Evolutionary conservation across 192 early-diverging fungal species (phyloP), one percentile per base, ranked within the genome.

Genomic region (Funneliformis geosporum): DNA sequence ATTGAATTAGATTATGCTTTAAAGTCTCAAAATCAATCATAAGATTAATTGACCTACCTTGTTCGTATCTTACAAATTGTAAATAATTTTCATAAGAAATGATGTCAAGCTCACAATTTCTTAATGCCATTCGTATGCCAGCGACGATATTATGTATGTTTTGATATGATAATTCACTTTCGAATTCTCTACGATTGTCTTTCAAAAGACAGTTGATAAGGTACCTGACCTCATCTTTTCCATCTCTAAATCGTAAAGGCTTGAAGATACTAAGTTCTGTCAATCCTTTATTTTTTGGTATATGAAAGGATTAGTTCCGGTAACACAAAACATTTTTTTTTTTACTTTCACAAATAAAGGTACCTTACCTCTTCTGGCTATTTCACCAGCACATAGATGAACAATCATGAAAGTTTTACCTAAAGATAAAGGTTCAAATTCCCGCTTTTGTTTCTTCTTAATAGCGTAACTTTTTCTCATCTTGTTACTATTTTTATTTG

Each of bases 151-250:
- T 79, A 70, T 70, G 43, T 59, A 79, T 60, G 43, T 60, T 27
- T 79, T 68, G 66, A 70, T 8, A 18, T 25, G n/a, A 60, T 8
- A 79, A 38, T 27, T 79, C 77, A 40, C 55, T 55, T 12, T 70
- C 77, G n/a, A 60, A 69, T 23, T 79, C 38, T 7, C 8, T 42
- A 43, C 28, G 23, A 61, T 79, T 60, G 60, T 70, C 77, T 44
- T 27, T 14, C n/a, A 79, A 50, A 25, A 79, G 5, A 70, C 47
- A 70, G 43, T 70, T 79, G 6, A 79, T 71, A 33, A 79, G 50
- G 44, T 71, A 65, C 7, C 38, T 11, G 16, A 61, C 50, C 28
- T 79, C 67, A 50, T 78, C 76, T 27, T 62, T 27, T 39, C 27
- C 70, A 25, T 71, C 65, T 0, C 44, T 50, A 70, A 28, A 60